Conservation (phyloP, 306 rosid genomes). For the Corylus heterophylla region DNA sequence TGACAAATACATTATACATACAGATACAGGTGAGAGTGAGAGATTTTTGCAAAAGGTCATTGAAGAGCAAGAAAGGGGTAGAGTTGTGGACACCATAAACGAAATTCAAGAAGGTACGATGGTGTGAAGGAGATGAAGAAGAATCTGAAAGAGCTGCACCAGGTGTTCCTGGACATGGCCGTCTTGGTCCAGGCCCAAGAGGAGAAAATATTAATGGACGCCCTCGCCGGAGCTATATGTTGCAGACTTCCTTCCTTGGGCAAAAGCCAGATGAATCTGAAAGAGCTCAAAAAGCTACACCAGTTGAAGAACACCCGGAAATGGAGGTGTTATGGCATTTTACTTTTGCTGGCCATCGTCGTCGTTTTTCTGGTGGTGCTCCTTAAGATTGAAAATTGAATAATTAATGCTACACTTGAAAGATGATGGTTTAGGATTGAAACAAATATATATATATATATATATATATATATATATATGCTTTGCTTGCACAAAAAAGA, state of each 20-base stretch:
- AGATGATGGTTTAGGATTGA: no score
- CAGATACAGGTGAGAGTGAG: slow-evolving; percentile 76
- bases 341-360: no score
- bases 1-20: background rate
- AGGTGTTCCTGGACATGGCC: slow-evolving; percentile 92
- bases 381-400: no score
- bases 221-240: slow-evolving; percentile 68
- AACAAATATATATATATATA: no score
- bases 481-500: no score
- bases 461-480: no score
- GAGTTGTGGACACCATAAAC: slow-evolving; percentile 62
- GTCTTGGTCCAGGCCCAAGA: slow-evolving; percentile 79
- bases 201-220: slow-evolving; percentile 54
- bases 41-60: slow-evolving; percentile 80
- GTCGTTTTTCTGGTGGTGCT: no score
- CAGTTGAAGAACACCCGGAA: no score
- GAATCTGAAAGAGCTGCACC: slow-evolving; percentile 78
- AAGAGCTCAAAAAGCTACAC: no score
- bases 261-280: no score
- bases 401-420: no score
- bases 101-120: slow-evolving; percentile 90
- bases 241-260: slow-evolving; percentile 12
- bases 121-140: slow-evolving; percentile 79
- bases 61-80: slow-evolving; percentile 77
- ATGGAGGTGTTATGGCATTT: no score